These are phyloP conservation scores for Hypoxylon intermedium DNA, from an alignment of 495 filamentous ascomycete genomes.

Conservation along the genomic window DNA sequence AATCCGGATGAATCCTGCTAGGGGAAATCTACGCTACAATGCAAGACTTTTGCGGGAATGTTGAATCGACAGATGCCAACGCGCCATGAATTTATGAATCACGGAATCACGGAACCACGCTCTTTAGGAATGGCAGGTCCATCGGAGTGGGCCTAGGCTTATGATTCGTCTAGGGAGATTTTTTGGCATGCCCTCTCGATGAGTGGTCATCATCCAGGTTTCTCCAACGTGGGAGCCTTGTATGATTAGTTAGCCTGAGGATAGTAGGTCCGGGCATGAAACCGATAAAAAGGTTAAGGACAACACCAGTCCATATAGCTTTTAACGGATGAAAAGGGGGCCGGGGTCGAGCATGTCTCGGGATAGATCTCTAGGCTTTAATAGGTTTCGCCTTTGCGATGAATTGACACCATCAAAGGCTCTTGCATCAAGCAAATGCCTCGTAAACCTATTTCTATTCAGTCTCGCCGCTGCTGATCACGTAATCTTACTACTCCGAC, in stretches of 20 bases:
- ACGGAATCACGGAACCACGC: constrained; percentile 13
- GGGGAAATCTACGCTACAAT: no score
- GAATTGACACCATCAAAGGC: constrained; percentile 5
- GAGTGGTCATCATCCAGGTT: constrained; percentile 1
- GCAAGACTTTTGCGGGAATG: no score
- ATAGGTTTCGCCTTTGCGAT: constrained; percentile 8
- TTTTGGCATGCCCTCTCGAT: not conserved
- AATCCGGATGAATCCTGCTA: no score
- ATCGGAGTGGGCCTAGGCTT: not conserved
- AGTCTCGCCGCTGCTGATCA: not conserved
- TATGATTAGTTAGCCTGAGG: constrained; percentile 2
- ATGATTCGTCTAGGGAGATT: not conserved
- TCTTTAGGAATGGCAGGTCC: constrained; percentile 16
- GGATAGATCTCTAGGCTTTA: constrained; percentile 21
- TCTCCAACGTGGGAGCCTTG: not conserved
- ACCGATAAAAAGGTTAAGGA: not conserved
- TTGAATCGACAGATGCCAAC: not conserved
- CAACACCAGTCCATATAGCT: constrained; percentile 1
- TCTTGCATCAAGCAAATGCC: not conserved
- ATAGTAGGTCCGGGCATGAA: not conserved
- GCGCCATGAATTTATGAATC: constrained; percentile 13
- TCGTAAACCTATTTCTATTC: not conserved
- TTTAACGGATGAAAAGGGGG: constrained; percentile 1
- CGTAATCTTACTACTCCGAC: no score
- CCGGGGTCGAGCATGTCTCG: not conserved